Evolutionary conservation across 352 stramenopile species (phyloP).

Genomic region (Pythium graminicola): DNA sequence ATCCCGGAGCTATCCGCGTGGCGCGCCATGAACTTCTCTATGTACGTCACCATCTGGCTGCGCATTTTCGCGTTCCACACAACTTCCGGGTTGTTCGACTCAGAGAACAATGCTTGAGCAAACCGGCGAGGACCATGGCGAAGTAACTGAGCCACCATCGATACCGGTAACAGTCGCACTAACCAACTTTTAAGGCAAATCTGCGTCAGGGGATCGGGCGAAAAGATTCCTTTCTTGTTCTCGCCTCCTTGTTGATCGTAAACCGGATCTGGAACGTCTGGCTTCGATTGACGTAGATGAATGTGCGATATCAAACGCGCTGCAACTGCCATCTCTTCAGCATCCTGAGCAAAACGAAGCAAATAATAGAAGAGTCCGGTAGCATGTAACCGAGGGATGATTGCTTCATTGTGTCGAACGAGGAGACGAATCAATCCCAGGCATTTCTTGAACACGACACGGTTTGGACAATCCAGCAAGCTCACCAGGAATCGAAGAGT

Average conservation of each 20-base stretch:
- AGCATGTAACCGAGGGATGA: conserved; percentile 76
- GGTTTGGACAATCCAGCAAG: conserved; percentile 73
- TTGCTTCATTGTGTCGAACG: conserved; percentile 77
- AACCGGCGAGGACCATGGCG: conserved; percentile 71
- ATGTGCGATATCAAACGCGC: conserved; percentile 75
- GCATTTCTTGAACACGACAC: conserved; percentile 81
- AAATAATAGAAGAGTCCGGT: conserved; percentile 87
- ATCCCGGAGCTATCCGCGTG: conserved; percentile 60
- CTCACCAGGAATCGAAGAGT: conserved; percentile 77
- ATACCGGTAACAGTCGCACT: conserved; percentile 75
- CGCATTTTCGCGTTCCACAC: conserved; percentile 85
- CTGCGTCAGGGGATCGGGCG: conserved; percentile 68
- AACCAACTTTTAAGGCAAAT: conserved; percentile 83
- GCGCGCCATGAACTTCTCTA: conserved; percentile 79
- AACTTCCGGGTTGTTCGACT: conserved; percentile 81
- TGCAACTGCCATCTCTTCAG: conserved; percentile 78
- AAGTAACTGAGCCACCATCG: conserved; percentile 79
- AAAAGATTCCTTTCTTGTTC: conserved; percentile 79
- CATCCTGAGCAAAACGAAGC: conserved; percentile 68
- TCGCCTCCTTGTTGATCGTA: conserved; percentile 69
- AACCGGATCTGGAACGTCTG: conserved; percentile 48
- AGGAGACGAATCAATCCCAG: conserved; percentile 74
- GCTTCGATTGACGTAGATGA: conserved; percentile 70
- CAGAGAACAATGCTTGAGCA: conserved; percentile 70
- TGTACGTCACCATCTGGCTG: conserved; percentile 79